Percentiles rank a stretch among this genome's conserved stretches.
Conservation (phyloP, 345 rosid species). For the Eucalyptus tenuipes region DNA sequence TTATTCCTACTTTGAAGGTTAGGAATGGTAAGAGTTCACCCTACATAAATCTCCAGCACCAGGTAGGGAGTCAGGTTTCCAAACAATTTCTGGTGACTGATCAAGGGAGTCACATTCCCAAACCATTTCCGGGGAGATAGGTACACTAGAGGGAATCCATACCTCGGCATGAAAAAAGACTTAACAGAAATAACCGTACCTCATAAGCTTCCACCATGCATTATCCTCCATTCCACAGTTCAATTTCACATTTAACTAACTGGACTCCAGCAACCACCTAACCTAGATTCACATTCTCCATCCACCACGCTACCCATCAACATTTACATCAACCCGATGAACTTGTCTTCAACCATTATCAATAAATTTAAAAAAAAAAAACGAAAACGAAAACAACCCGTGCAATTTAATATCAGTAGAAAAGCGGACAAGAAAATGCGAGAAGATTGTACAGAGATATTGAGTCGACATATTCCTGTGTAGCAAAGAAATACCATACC, state of each 20-base stretch:
- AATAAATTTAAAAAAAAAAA: neutral
- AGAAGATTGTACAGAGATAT: neutral
- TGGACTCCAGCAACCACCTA: neutral
- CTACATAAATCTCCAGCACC: neutral
- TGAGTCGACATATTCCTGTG: neutral
- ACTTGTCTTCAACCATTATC: neutral
- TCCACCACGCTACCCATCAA: neutral
- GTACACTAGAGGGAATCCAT: neutral
- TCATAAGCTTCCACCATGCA: neutral
- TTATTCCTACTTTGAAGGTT: neutral
- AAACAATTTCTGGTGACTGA: neutral
- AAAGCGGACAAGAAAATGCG: neutral
- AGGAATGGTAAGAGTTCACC: neutral
- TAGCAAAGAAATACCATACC: conserved; percentile 24
- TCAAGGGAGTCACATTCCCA: neutral
- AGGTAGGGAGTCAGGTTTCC: neutral
- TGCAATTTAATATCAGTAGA: neutral
- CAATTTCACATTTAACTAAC: neutral
- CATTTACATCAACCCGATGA: neutral
- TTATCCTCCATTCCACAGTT: neutral
- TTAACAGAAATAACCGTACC: neutral
- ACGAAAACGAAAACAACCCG: neutral
- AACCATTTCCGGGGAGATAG: neutral
- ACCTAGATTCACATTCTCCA: neutral
- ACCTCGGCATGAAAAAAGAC: neutral